Evolutionary conservation across 352 stramenopile genomes (phyloP), one percentile per base, ranked within the genome.

Genomic region (Thraustochytrium striatum): DNA sequence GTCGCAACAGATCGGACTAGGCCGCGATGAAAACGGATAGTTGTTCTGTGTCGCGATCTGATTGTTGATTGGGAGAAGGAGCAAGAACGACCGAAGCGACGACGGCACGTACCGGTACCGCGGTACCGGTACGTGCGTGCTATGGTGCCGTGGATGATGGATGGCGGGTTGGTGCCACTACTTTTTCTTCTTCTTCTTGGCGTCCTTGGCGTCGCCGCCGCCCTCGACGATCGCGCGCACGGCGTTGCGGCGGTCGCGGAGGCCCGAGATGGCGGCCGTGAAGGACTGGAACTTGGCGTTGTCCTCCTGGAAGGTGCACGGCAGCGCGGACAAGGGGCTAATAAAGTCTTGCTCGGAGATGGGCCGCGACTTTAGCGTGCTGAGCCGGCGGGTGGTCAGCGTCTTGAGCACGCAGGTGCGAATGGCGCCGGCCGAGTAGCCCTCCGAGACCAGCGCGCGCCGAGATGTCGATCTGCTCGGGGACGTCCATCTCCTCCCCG

Each of bases 361-460:
- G 8, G 87, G 79, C 0, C 91, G 82, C 82, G 92, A 94, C 25
- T 90, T 86, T 3, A 97, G 82, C 38, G 89, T 91, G 57, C 83
- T 36, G 7, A 90, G 85, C 57, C 92, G 86, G 21, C 92, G 85
- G 33, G 84, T 82, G 1, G 91, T 96, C 16, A 97, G 61, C 16
- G 89, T 94, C 5, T 86, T 85, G 47, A 90, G 84, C 16, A 96
- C 90, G 0, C 90, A 86, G 2, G 79, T 82, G 32, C 90, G 85
- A 59, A 97, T 94, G 52, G 87, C 88, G 7, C 92, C 92, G 8
- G 88, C 91, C 33, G 89, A 91, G 78, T 96, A 97, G 7, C 92
- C 92, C 61, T 95, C 90, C 1, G 90, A 96, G 68, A 97, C 91
- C 62, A 96, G 88, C 2, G 92, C 89, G 84, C 11, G 89, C 95